Evolutionary conservation across 2,329 filamentous ascomycete species (phyloP), one percentile per base, ranked within the genome.

Genomic region (Colletotrichum truncatum): DNA sequence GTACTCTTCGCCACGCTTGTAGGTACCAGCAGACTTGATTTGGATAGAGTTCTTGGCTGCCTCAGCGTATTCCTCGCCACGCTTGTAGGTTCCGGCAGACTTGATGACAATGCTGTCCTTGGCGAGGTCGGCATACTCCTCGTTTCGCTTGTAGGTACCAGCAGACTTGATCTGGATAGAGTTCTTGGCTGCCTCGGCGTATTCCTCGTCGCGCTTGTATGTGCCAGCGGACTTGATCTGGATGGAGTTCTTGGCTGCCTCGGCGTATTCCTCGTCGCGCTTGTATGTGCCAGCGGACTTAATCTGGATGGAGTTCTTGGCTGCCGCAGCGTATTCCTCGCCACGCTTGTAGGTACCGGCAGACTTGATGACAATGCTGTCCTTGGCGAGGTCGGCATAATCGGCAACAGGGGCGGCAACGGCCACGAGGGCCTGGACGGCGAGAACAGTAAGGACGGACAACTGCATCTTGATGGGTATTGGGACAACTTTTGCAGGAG

Each of bases 361-460:
- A 2, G 60, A 59, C 28, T 64, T 64, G 38, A 64, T 64, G 6
- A 51, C 28, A 0, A 64, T 64, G 18, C 23, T 46, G 32, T 51
- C 38, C 55, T 64, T 61, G 2, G 39, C n/a, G n/a, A n/a, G n/a
- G n/a, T n/a, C n/a, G n/a, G n/a, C n/a, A n/a, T 56, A 56, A n/a
- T 56, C 38, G 16, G 25, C 36, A 3, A 18, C 36, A 12, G 56
- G 56, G 3, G 59, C 62, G 48, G 56, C 62, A 21, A 65, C n/a
- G 26, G 18, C 48, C 39, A 38, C 62, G 11, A 61, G n/a, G 12
- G 62, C 62, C 34, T 65, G 62, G 8, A 65, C 39, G 12, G 56
- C 56, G n/a, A 65, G 16, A 21, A 54, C 4, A 12, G 34, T 23
- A n/a, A 49, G n/a, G 6, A 46, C 16, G 11, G 56, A 61, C 25